These are phyloP conservation scores for Pseudotsuga menziesii DNA, from an alignment of 75 land plant genomes.

Conservation along the genomic window DNA sequence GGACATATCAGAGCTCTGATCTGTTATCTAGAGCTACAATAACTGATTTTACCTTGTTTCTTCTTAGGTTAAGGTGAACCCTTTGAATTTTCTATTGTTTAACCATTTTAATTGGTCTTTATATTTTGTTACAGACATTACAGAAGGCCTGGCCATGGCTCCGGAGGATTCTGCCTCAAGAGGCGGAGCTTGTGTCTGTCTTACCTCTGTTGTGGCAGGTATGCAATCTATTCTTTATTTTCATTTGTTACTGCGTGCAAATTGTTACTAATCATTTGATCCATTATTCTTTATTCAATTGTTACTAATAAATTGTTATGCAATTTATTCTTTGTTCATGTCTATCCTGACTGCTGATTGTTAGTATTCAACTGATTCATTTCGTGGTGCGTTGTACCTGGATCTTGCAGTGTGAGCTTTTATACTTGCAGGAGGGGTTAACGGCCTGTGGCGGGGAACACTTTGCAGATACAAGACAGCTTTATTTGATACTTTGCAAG, in stretches of 20 bases:
- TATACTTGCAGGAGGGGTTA: slow-evolving; percentile 28
- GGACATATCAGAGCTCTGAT: too few species aligned
- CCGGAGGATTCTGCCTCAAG: slow-evolving; percentile 15
- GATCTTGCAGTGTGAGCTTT: slow-evolving; percentile 23
- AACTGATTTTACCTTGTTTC: neutral
- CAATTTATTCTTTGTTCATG: too few species aligned
- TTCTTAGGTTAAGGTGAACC: neutral
- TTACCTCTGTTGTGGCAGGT: slow-evolving; percentile 40
- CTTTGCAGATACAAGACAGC: neutral
- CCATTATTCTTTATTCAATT: neutral
- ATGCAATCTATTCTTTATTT: slow-evolving; percentile 4
- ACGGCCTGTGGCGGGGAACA: neutral
- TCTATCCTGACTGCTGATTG: too few species aligned
- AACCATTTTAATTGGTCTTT: neutral
- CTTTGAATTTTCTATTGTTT: neutral
- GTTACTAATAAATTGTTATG: neutral
- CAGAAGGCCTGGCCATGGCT: slow-evolving; percentile 34
- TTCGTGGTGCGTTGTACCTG: neutral
- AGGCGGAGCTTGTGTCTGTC: slow-evolving; percentile 26
- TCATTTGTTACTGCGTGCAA: neutral
- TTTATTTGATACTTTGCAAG: neutral
- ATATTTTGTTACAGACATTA: slow-evolving; percentile 23
- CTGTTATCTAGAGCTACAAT: too few species aligned
- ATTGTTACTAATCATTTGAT: neutral
- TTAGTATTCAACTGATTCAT: too few species aligned